Evolutionary conservation across 345 rosid genomes (phyloP), one percentile per base, ranked within the genome.

Genomic region (Lepidium aucheri): DNA sequence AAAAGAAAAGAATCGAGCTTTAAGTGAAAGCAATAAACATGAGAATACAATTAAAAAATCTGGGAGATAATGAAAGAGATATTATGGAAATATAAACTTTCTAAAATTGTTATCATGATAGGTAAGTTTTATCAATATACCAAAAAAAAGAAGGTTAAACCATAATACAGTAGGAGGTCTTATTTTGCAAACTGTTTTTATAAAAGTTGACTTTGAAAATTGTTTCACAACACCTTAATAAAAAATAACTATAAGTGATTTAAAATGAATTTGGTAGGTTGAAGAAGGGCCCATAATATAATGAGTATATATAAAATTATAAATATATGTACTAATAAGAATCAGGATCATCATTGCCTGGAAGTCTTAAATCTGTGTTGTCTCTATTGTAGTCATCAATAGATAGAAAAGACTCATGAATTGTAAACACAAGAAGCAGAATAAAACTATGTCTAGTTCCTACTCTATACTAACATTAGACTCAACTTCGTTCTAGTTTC

Each of bases 401-500:
- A 62, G 28, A 45, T 47, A 36, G 53, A 30, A 53, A 44, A 65
- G 70, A 55, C 40, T 42, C 33, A 24, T 57, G 3, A 26, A 26
- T 2, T 26, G 53, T 12, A 72, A 72, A 65, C 52, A 47, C 39
- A 56, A 26, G 39, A 72, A 49, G 46, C 46, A 49, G 39, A 57
- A 57, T 39, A 38, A 55, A 64, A 56, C 65, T 20, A 70, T 54
- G 51, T 71, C 57, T 65, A 64, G 65, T 40, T 53, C 70, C 65
- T 49, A 64, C 39, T 60, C 9, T 56, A 53, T 50, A 53, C 70
- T 57, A 64, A 49, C 44, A 46, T 40, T 56, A 72, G 66, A 46
- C 32, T 10, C 66, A 65, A 58, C 66, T 65, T 50, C 65, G 58
- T 65, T 57, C 71, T 58, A 72, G 26, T 65, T 65, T 57, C 26